Conservation (phyloP, 208 protist species). For the Porcisia hertigi region DNA sequence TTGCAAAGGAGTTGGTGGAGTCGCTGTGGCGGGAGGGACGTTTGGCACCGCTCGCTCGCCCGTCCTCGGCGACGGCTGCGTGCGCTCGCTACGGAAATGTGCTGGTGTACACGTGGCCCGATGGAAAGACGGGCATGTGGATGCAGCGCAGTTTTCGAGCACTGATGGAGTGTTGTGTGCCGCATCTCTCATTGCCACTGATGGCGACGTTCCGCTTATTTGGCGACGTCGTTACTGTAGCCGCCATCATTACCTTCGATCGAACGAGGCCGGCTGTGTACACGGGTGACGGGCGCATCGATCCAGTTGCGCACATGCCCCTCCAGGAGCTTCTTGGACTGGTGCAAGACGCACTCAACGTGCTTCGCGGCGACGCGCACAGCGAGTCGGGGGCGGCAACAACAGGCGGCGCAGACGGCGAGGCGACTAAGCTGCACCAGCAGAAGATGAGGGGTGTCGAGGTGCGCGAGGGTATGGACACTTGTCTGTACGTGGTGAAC, state of each 20-base stretch:
- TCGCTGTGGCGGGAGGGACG: slow-evolving; percentile 8
- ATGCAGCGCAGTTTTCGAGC: slow-evolving; percentile 56
- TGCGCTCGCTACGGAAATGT: slow-evolving; percentile 55
- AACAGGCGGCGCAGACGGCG: neutral
- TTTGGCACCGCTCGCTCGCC: neutral
- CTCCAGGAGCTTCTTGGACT: slow-evolving; percentile 51
- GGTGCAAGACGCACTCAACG: slow-evolving; percentile 49
- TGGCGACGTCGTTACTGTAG: slow-evolving; percentile 47
- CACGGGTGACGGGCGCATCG: slow-evolving; percentile 34
- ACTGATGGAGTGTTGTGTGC: slow-evolving; percentile 31
- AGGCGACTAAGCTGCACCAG: neutral
- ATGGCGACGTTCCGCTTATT: slow-evolving; percentile 61
- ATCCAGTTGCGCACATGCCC: slow-evolving; percentile 35
- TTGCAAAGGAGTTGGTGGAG: slow-evolving; percentile 40
- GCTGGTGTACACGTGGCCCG: slow-evolving; percentile 49
- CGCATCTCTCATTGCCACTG: slow-evolving; percentile 46
- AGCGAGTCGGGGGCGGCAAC: neutral
- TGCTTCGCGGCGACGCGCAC: slow-evolving; percentile 17
- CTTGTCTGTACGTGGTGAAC: slow-evolving; percentile 50
- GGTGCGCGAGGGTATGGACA: slow-evolving; percentile 58
- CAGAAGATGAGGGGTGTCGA: slow-evolving; percentile 38
- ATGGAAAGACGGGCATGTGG: slow-evolving; percentile 50
- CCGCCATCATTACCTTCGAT: slow-evolving; percentile 50
- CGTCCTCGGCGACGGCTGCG: neutral
- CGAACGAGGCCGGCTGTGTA: slow-evolving; percentile 29